Percentiles rank a stretch among this genome's conserved stretches.
These are phyloP conservation scores for Sporothrix humicola DNA, from an alignment of 2,329 filamentous ascomycete genomes.

Conservation along the genomic window DNA sequence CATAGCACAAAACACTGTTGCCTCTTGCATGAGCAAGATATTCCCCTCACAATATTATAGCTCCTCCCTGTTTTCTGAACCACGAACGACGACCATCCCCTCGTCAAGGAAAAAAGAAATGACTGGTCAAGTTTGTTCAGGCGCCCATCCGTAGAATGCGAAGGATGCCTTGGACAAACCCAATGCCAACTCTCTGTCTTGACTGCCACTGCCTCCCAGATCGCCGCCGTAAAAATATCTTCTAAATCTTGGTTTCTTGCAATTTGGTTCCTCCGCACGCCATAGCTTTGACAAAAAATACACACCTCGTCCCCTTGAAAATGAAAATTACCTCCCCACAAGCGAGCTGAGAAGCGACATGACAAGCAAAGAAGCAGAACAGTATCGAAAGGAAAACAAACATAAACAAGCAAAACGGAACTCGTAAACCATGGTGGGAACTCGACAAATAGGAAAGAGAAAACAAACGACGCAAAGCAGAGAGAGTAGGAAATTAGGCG, in stretches of 20 bases:
- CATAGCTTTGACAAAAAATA: constrained; percentile 15
- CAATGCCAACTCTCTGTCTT: not conserved
- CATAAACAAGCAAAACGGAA: not conserved
- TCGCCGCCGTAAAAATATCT: not conserved
- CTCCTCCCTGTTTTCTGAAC: constrained; percentile 8
- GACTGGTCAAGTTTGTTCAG: not conserved
- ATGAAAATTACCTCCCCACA: constrained; percentile 46
- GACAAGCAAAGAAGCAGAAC: constrained; percentile 41
- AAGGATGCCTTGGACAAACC: not conserved
- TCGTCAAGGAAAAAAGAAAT: not conserved
- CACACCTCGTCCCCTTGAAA: constrained; percentile 44
- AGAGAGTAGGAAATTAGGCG: not conserved
- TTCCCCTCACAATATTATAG: not conserved
- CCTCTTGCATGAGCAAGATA: not conserved
- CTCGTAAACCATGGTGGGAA: constrained; percentile 25
- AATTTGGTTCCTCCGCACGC: constrained; percentile 37
- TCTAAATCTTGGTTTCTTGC: constrained; percentile 29
- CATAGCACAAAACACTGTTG: not conserved
- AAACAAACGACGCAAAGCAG: not conserved
- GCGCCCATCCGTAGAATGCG: not conserved
- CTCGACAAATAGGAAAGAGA: not conserved
- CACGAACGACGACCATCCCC: not conserved
- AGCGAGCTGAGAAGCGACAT: constrained; percentile 45
- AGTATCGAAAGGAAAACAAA: not conserved
- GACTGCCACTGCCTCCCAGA: not conserved